Conservation (phyloP, 2,329 filamentous ascomycete species). For the Pseudomassariella vexata region DNA sequence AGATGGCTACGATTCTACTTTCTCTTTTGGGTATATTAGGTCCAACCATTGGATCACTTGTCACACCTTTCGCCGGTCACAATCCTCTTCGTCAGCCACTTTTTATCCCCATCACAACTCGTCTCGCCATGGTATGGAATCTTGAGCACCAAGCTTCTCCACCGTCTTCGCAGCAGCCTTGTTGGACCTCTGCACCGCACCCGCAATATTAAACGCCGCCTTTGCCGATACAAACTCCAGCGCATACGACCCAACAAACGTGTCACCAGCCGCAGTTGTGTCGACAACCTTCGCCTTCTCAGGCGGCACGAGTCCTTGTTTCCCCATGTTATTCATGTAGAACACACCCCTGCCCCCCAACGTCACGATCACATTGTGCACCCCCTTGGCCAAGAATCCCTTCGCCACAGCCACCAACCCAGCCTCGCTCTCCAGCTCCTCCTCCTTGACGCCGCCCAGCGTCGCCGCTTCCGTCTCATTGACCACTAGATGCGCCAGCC, state of each 20-base stretch:
- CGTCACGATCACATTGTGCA: slow-evolving; percentile 75
- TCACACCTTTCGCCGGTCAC: no score
- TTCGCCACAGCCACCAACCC: slow-evolving; percentile 43
- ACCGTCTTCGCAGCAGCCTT: slow-evolving; percentile 61
- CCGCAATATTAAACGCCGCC: slow-evolving; percentile 45
- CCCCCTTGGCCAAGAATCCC: slow-evolving; percentile 63
- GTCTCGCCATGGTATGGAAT: slow-evolving; percentile 60
- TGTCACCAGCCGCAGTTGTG: slow-evolving; percentile 91
- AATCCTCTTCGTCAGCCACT: no score
- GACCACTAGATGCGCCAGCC: slow-evolving; percentile 73
- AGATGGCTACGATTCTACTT: no score
- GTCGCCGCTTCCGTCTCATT: slow-evolving; percentile 87
- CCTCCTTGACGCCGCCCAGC: slow-evolving; percentile 51
- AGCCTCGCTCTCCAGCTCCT: slow-evolving; percentile 38
- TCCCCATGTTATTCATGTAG: slow-evolving; percentile 44
- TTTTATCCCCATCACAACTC: no score
- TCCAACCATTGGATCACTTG: no score
- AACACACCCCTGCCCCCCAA: slow-evolving; percentile 76
- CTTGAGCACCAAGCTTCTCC: slow-evolving; percentile 58
- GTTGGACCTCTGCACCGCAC: slow-evolving; percentile 56
- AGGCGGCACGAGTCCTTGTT: slow-evolving; percentile 50
- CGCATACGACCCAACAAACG: slow-evolving; percentile 85
- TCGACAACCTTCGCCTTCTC: slow-evolving; percentile 75
- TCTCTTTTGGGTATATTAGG: no score
- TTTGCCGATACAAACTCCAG: slow-evolving; percentile 57